These are phyloP conservation scores for Verruconis gallopava DNA, from an alignment of 2,329 filamentous ascomycete species.

Conservation along the genomic window DNA sequence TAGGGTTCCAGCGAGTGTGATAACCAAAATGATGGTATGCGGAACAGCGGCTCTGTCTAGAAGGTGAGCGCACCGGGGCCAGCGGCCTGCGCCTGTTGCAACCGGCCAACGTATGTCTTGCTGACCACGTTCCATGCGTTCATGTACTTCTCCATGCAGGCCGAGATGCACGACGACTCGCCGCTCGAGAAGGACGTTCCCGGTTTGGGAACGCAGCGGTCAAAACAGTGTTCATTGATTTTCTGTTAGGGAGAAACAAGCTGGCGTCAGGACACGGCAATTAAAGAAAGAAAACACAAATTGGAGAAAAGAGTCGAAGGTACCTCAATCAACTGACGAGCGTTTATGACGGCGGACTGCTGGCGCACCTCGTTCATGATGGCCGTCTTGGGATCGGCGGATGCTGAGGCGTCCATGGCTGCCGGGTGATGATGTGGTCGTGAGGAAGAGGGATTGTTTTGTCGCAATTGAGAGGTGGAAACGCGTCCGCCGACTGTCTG, in stretches of 20 bases:
- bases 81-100: slow-evolving; percentile 27
- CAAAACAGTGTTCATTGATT: slow-evolving; percentile 45
- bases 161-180: slow-evolving; percentile 37
- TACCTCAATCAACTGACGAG: slow-evolving; percentile 37
- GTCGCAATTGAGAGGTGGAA: background rate
- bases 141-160: slow-evolving; percentile 46
- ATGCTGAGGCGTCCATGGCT: slow-evolving; percentile 19
- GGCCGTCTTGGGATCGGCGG: slow-evolving; percentile 29
- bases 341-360: slow-evolving; percentile 39
- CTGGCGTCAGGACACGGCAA: background rate
- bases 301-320: background rate
- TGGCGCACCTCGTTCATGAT: slow-evolving; percentile 41
- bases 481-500: no score
- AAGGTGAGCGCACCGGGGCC: background rate
- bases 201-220: slow-evolving; percentile 41
- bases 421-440: slow-evolving; percentile 13
- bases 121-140: slow-evolving; percentile 38
- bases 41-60: no score
- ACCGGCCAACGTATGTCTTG: slow-evolving; percentile 35
- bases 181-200: slow-evolving; percentile 35
- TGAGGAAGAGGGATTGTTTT: background rate
- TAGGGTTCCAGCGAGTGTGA: no score
- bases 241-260: slow-evolving; percentile 25
- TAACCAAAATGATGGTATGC: no score
- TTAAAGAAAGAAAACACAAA: background rate